Evolutionary conservation across 192 early-diverging fungal genomes (phyloP), one percentile per base, ranked within the genome.

Genomic region (Coemansia sp.): DNA sequence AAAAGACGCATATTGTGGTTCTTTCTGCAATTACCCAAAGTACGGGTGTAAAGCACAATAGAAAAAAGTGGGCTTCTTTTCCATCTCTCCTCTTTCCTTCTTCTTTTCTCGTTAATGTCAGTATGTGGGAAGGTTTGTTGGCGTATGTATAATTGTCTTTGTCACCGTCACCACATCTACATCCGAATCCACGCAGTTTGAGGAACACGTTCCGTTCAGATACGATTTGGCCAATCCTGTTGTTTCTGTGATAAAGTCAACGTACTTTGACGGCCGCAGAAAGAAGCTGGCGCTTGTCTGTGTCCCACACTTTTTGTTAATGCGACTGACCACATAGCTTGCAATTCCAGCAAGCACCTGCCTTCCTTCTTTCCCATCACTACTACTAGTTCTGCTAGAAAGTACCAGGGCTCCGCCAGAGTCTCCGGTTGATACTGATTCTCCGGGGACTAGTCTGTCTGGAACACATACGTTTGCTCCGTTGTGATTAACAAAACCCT

Each of bases 391-490:
- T 26, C 26, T 26, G 42, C 42, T 43, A 43, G 42, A 13, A 8
- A 43, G 8, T 43, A 43, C 42, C 42, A 43, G 13, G 0, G 42
- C 42, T 43, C 10, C 42, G 2, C 77, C 77, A 8, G 67, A 70
- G 47, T 79, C 77, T 11, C 77, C 77, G 6, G 32, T 46, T 18
- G 61, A 70, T 0, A 72, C 74, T 39, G 52, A 71, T 15, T 61
- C 47, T 3, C 48, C 65, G 0, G 77, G 77, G 0, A 61, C 68
- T 39, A 71, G 21, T 19, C 55, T 56, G 37, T 63, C 64, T 12
- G 67, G 51, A 3, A 67, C 67, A 65, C 81, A 83, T 0, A 83
- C 40, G 15, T 70, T 58, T 21, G 68, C 63, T 1, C 73, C 76
- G 19, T 78, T 69, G 39, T 74, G 68, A 6, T 58, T 26, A 0